Base-by-base conservation (phyloP, 306 rosid species). In the Cajanus cajan region DNA sequence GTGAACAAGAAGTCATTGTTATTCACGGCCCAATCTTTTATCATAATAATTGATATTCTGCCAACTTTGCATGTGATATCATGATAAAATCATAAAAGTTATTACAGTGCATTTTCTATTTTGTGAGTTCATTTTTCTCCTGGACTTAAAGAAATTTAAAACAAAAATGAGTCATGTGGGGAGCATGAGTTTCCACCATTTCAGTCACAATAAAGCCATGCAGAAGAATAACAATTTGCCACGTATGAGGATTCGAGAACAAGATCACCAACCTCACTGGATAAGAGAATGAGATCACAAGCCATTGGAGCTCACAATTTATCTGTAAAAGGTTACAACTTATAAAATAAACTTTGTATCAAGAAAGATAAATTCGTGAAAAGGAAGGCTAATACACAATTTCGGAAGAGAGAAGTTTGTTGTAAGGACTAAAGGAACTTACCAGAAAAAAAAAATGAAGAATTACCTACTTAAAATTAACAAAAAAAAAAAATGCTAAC, bases 1-100 rank as follows among this genome's bases (percentile, higher is more conserved):
- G 55, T 61, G 76, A 73, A 68, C 70, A 51, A 57, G n/a, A 44
- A 72, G 16, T 13, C 28, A 70, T 12, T 45, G 75, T 82, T 78
- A 15, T 70, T 62, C 37, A 31, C 37, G 37, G 24, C 24, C 5
- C 48, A 47, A 47, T 34, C 55, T 76, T 55, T 47, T 16, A 59
- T 44, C 10, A 66, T 36, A 45, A 68, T 36, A 69, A 59, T 43
- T 18, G 63, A 45, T 44, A 68, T 40, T 68, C 41, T 14, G 33
- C 31, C 62, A 24, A 57, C 66, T 37, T 47, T 24, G 81, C 73
- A 18, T 34, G 33, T 48, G 51, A 66, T 41, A 66, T 25, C 68
- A 31, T 31, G 6, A 28, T 5, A 28, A n/a, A n/a, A n/a, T n/a
- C n/a, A n/a, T n/a, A n/a, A 12, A 59, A 62, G 44, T 52, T 50